A percentile compares a stretch with the other conserved stretches of the same genome.
phyloP scores from a whole-genome alignment of 768 basidiomycete species.

The Suillus plorans region DNA sequence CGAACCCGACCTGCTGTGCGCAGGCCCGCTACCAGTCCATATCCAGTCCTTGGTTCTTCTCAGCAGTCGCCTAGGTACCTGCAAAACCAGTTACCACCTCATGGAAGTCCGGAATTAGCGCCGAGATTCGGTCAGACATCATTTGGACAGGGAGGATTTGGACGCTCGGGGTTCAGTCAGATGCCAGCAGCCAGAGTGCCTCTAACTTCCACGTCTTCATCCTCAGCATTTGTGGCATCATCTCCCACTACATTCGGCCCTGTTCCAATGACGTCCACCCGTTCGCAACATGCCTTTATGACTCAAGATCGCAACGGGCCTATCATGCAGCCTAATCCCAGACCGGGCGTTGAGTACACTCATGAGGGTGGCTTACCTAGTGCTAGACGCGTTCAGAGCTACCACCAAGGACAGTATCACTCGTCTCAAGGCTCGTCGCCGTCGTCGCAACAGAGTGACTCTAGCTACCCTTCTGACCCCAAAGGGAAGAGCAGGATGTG shows the following conservation, averaged over 20 bases:
- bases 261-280: not conserved
- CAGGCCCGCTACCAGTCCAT: slow-evolving; percentile 26
- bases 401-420: slow-evolving; percentile 6
- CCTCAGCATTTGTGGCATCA: slow-evolving; percentile 11
- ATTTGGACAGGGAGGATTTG: slow-evolving; percentile 21
- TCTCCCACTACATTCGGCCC: slow-evolving; percentile 8
- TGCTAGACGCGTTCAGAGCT: slow-evolving; percentile 10
- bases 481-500: slow-evolving; percentile 11
- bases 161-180: slow-evolving; percentile 8
- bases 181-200: slow-evolving; percentile 4
- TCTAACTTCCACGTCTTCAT: slow-evolving; percentile 3
- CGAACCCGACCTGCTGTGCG: slow-evolving; percentile 27
- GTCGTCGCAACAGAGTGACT: slow-evolving; percentile 21
- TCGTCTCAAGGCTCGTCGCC: slow-evolving; percentile 14
- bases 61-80: slow-evolving; percentile 27
- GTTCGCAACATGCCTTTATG: slow-evolving; percentile 1
- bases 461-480: slow-evolving; percentile 10
- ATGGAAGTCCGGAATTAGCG: slow-evolving; percentile 7
- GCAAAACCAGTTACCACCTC: slow-evolving; percentile 21
- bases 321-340: slow-evolving; percentile 8
- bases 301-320: slow-evolving; percentile 10
- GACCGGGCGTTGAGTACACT: slow-evolving; percentile 17
- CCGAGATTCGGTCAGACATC: slow-evolving; percentile 25
- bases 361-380: slow-evolving; percentile 10
- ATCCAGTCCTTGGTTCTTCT: slow-evolving; percentile 17